Evolutionary conservation across 306 rosid genomes (phyloP).

Genomic region (Trifolium pratense): DNA sequence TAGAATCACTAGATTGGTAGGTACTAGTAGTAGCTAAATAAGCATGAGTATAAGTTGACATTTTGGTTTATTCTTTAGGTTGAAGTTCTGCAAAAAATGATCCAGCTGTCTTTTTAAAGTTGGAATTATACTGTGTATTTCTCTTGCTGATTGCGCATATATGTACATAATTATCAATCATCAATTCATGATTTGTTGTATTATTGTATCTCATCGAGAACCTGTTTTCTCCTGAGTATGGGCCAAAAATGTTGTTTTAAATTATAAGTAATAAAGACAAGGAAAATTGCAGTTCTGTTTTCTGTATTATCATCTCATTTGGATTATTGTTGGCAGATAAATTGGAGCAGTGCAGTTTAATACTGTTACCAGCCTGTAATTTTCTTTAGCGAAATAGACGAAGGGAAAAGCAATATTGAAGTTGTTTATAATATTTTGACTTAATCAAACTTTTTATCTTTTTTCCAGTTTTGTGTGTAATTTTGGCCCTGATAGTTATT

Average conservation of each 20-base stretch:
- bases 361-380: not conserved
- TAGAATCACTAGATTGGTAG: constrained; percentile 38
- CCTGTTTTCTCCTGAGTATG: constrained; percentile 23
- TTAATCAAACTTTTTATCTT: not conserved
- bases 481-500: not conserved
- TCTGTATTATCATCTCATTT: not conserved
- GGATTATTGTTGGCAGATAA: not conserved
- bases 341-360: constrained; percentile 2
- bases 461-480: not conserved
- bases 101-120: constrained; percentile 86
- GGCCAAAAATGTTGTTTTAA: not conserved
- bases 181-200: constrained; percentile 37
- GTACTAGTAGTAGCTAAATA: not conserved
- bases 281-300: not conserved
- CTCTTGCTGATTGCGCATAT: constrained; percentile 19
- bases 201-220: constrained; percentile 17
- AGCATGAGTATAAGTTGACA: constrained; percentile 36
- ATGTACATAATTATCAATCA: constrained; percentile 39
- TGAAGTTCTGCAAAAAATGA: constrained; percentile 44
- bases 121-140: constrained; percentile 58
- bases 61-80: constrained; percentile 32
- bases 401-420: not conserved
- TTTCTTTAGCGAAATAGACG: not conserved
- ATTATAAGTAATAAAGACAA: not conserved
- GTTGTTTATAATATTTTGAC: no score